Base-by-base conservation (phyloP, 2,329 filamentous ascomycete genomes). In the Ustulina deusta region DNA sequence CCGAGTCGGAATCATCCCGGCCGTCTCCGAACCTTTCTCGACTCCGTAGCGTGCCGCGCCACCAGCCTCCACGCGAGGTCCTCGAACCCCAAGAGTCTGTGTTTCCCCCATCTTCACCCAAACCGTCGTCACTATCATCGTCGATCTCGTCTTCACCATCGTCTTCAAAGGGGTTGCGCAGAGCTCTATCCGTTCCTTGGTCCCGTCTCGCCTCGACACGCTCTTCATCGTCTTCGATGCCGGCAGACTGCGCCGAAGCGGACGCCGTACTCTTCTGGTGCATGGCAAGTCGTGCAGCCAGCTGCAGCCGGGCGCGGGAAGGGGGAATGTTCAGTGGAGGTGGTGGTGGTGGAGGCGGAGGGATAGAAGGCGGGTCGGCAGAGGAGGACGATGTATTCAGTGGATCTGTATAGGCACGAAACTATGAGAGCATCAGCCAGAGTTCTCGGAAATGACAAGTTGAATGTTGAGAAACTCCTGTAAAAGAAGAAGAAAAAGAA, bases 301-400 rank as follows among this genome's bases (percentile, higher is more conserved):
- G 87, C 79, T 97, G 93, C 63, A 93, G 86, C 58, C 95, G 89
- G 7, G 95, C 95, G 60, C 95, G 89, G 7, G 93, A 97, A 1
- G 95, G 94, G 0, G 92, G 90, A 40, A 95, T 90, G 78, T 95
- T 96, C 75, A 97, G 84, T 13, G 94, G 93, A 36, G 92, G 90
- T 25, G 89, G 92, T n/a, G 91, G 91, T 0, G 88, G 86, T 1
- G 85, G 86, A 2, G 88, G 87, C 6, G 87, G 86, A 2, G 82
- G 86, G 55, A 89, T 85, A 13, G 87, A 88, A 1, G 86, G 88
- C 54, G 86, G 87, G 65, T 85, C 84, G 73, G 88, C 79, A 27
- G 85, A 84, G 46, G 80, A 78, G 61, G 77, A 80, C 65, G 80
- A 83, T 11, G 79, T 80, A 76, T 84, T 87, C 59, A 87, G 77